These are phyloP conservation scores for Apiospora sp. DNA, from an alignment of 2,329 filamentous ascomycete species.

Conservation along the genomic window DNA sequence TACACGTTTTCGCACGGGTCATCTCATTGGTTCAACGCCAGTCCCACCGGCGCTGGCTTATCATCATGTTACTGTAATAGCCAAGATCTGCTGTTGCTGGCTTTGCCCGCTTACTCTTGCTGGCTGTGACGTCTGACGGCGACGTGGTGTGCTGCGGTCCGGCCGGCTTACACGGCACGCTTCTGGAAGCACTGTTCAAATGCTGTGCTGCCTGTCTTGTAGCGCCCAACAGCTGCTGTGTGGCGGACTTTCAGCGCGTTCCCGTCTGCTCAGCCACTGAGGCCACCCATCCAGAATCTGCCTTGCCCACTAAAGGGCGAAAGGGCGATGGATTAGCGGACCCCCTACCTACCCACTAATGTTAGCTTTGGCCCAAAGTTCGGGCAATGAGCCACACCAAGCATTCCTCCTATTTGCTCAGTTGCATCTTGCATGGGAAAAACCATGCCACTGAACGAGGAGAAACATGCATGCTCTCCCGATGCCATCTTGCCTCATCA, in stretches of 20 bases:
- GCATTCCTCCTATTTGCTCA: not conserved
- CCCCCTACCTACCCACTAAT: slow-evolving; percentile 1
- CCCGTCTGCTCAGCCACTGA: slow-evolving; percentile 10
- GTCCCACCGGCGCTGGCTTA: not conserved
- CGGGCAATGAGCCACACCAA: not conserved
- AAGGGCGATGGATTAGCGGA: slow-evolving; percentile 5
- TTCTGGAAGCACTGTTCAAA: not conserved
- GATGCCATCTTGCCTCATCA: not conserved
- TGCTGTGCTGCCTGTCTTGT: not conserved
- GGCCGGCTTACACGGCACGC: slow-evolving; percentile 11
- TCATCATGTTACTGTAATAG: slow-evolving; percentile 10
- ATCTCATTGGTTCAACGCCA: slow-evolving; percentile 6
- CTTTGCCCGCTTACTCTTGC: slow-evolving; percentile 2
- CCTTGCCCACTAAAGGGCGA: not conserved
- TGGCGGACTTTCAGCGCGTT: slow-evolving; percentile 18
- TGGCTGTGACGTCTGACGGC: not conserved
- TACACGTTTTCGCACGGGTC: not conserved
- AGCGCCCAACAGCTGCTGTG: not conserved
- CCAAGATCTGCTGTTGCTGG: not conserved
- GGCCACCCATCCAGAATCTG: not conserved
- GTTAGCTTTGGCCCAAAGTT: not conserved
- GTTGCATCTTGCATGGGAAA: not conserved
- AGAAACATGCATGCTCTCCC: not conserved
- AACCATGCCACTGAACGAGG: not conserved
- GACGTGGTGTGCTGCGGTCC: slow-evolving; percentile 8